Conservation (phyloP, 192 early-diverging fungal species). For the Bifiguratus adelaidae region DNA sequence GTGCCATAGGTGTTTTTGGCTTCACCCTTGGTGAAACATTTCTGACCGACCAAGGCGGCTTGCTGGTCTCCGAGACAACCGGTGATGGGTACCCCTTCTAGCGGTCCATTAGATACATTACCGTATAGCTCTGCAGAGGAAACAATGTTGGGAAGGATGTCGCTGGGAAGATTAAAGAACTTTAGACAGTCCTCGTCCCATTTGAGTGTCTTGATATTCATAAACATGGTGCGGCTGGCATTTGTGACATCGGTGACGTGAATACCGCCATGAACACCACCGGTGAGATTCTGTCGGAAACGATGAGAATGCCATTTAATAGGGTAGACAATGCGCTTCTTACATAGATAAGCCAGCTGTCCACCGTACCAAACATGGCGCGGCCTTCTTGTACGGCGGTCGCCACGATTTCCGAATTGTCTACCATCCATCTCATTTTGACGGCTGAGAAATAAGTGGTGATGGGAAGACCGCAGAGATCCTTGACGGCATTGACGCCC, state of each 20-base stretch:
- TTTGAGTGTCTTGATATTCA: conserved; percentile 71
- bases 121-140: conserved; percentile 84
- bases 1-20: conserved; percentile 97
- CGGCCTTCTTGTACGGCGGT: conserved; percentile 60
- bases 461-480: conserved; percentile 80
- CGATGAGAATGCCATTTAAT: no score
- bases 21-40: conserved; percentile 76
- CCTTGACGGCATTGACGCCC: conserved; percentile 9
- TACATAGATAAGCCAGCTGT: conserved; percentile 91
- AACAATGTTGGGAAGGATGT: conserved; percentile 63
- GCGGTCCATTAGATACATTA: conserved; percentile 38
- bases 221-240: conserved; percentile 90
- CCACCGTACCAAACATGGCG: conserved; percentile 84
- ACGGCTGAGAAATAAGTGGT: conserved; percentile 92
- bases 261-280: conserved; percentile 54
- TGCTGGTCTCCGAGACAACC: conserved; percentile 95
- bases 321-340: conserved; percentile 2
- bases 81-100: conserved; percentile 65
- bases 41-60: conserved; percentile 89
- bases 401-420: conserved; percentile 64
- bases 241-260: conserved; percentile 93
- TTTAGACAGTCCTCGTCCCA: conserved; percentile 72
- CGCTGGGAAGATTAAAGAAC: conserved; percentile 62
- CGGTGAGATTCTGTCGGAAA: conserved; percentile 66
- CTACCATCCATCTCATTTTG: conserved; percentile 88